Evolutionary conservation across 306 rosid genomes (phyloP).

Genomic region (Fragaria nilgerrensis): DNA sequence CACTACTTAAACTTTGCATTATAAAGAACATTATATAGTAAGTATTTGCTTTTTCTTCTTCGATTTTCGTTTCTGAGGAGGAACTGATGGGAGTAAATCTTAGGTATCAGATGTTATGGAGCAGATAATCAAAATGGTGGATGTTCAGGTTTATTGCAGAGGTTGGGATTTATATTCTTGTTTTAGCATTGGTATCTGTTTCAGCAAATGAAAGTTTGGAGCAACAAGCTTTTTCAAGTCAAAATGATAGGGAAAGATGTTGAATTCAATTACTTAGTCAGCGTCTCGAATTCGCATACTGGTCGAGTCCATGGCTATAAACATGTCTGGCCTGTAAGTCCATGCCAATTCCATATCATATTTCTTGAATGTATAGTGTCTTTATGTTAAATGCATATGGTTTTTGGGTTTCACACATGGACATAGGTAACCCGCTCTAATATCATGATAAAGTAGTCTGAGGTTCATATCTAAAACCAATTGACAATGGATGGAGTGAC

Average conservation of each 20-base stretch:
- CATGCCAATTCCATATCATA: too few relatives aligned
- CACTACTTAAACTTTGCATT: neutral
- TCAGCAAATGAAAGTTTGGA: constrained; percentile 36
- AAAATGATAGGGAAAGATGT: constrained; percentile 13
- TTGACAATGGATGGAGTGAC: too few relatives aligned
- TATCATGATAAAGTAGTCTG: too few relatives aligned
- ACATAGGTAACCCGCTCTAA: too few relatives aligned
- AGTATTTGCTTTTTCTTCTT: neutral
- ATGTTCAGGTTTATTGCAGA: constrained; percentile 22
- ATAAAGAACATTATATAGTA: neutral
- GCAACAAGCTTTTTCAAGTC: constrained; percentile 25
- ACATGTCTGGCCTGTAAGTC: constrained; percentile 66
- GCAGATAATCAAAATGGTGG: constrained; percentile 25
- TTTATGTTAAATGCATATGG: too few relatives aligned
- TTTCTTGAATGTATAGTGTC: too few relatives aligned
- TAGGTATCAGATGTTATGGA: neutral
- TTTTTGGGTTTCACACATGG: too few relatives aligned
- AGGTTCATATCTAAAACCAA: too few relatives aligned
- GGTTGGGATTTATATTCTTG: constrained; percentile 21
- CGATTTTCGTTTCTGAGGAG: constrained; percentile 2
- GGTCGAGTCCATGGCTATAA: constrained; percentile 29
- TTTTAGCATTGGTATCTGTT: constrained; percentile 32
- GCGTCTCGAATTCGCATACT: constrained; percentile 35
- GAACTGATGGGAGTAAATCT: neutral
- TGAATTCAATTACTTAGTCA: constrained; percentile 21